A percentile compares a stretch with the other conserved stretches of the same genome.
Evolutionary conservation across 257 asterid species (phyloP).

Genomic region (Henckelia pumila): DNA sequence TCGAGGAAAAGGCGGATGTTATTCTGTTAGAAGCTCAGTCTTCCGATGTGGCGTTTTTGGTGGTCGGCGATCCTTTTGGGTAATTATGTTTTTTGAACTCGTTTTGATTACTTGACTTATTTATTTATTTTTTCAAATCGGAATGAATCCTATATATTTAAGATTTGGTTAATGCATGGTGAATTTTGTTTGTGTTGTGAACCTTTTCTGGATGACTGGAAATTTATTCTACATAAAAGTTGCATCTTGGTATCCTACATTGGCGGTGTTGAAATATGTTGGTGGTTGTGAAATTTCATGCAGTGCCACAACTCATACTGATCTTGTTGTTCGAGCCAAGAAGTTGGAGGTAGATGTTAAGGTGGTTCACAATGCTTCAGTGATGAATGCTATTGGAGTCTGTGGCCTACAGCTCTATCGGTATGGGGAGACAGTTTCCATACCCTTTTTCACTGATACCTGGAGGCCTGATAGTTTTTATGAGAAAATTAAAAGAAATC

Average conservation of each 20-base stretch:
- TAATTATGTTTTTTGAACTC: conserved; percentile 16
- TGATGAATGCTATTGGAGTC: conserved; percentile 90
- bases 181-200: background rate
- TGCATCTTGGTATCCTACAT: background rate
- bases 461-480: conserved; percentile 98
- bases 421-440: conserved; percentile 83
- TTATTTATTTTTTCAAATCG: background rate
- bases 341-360: conserved; percentile 70
- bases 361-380: conserved; percentile 91
- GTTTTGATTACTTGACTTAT: background rate
- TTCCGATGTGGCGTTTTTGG: conserved; percentile 82
- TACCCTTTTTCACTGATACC: conserved; percentile 86
- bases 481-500: conserved; percentile 66
- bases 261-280: background rate
- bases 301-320: conserved; percentile 95
- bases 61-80: conserved; percentile 98
- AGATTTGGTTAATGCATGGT: background rate
- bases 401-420: conserved; percentile 92
- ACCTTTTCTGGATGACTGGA: background rate
- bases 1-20: conserved; percentile 82
- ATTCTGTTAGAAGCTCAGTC: conserved; percentile 68
- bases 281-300: conserved; percentile 10
- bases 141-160: background rate
- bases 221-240: background rate
- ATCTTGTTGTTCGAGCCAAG: conserved; percentile 88